Evolutionary conservation across 1,284 basidiomycete genomes (phyloP), one percentile per base, ranked within the genome.

Genomic region (Papiliotrema terrestris): DNA sequence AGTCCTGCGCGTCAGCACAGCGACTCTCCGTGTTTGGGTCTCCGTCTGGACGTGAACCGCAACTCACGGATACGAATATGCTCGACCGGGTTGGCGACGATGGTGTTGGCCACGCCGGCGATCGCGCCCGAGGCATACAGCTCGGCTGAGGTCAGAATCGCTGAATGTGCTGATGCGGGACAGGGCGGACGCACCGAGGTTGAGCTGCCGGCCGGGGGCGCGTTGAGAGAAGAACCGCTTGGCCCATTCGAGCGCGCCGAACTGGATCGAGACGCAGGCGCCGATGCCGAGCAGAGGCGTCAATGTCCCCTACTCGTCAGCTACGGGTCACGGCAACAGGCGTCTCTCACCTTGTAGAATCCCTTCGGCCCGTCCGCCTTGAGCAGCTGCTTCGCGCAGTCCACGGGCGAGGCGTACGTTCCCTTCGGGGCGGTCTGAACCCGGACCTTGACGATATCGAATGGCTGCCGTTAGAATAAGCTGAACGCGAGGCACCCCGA

Each of bases 71-170:
- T 98, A 80, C 95, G 89, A 67, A 98, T 92, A 72, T 98, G 93
- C 76, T 98, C 95, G 14, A 98, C 92, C 2, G 95, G 95, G 1
- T 92, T 91, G 0, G 93, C 94, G 19, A 97, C 90, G 53, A 94
- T 82, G 43, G 89, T 87, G 73, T 98, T 98, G 15, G 91, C 88
- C 22, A 97, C 75, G 36, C 95, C 94, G 23, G 93, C 94, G 29
- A 84, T 78, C 2, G 91, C 84, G 60, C 94, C 94, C 4, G 91
- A 83, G 0, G 81, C 67, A 63, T 91, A 84, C 19, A 95, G 80
- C 75, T 97, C 92, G 11, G 73, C 74, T 38, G 80, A 14, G 2
- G 20, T 22, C 19, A 23, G 29, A n/a, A 43, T n/a, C n/a, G n/a
- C n/a, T n/a, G n/a, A n/a, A n/a, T n/a, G n/a, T n/a, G n/a, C n/a